Percentiles rank a stretch among this genome's conserved stretches.
These are phyloP conservation scores for Diatrype stigma DNA, from an alignment of 2,329 filamentous ascomycete species.

Conservation along the genomic window DNA sequence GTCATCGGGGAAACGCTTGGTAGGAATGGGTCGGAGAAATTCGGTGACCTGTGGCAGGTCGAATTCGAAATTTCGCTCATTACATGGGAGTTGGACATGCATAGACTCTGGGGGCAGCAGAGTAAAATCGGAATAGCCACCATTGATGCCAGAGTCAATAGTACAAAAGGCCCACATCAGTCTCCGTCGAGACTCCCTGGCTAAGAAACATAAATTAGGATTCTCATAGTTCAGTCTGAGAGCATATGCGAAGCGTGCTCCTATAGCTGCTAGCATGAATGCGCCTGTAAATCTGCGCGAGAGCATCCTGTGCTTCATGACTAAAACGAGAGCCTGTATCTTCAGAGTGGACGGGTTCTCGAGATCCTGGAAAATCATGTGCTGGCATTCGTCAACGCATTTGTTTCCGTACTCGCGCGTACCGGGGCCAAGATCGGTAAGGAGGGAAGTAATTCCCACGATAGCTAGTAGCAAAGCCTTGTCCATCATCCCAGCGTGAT, in stretches of 20 bases:
- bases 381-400: conserved; percentile 52
- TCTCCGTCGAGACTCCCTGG: conserved; percentile 26
- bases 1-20: conserved; percentile 46
- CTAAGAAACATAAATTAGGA: conserved; percentile 37
- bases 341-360: conserved; percentile 54
- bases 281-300: conserved; percentile 41
- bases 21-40: conserved; percentile 36
- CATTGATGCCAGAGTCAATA: conserved; percentile 43
- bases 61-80: conserved; percentile 51
- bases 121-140: conserved; percentile 42
- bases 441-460: conserved; percentile 51
- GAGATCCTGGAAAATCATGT: conserved; percentile 47
- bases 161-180: conserved; percentile 47
- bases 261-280: conserved; percentile 43
- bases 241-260: conserved; percentile 44
- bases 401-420: conserved; percentile 48
- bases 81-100: conserved; percentile 44
- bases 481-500: conserved; percentile 53
- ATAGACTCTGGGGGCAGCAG: conserved; percentile 40
- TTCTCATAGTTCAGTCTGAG: conserved; percentile 47
- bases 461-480: conserved; percentile 49
- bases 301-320: conserved; percentile 44
- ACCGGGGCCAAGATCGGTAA: conserved; percentile 51
- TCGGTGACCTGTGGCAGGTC: conserved; percentile 53
- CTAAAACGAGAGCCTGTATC: conserved; percentile 43